These are phyloP conservation scores for Candida morakotiae DNA, from an alignment of 805 yeast genomes.

Conservation along the genomic window DNA sequence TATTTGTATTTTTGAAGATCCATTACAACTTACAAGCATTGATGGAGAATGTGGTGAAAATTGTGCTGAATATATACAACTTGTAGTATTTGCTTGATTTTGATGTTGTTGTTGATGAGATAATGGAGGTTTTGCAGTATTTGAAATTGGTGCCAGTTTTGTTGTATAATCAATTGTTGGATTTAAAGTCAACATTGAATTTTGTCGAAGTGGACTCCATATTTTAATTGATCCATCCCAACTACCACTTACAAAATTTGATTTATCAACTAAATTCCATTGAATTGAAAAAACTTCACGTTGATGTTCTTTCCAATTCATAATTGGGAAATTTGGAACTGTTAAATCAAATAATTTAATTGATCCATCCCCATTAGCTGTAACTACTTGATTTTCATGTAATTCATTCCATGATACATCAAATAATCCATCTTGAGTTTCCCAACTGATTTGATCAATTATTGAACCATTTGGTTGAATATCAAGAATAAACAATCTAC, in stretches of 20 bases:
- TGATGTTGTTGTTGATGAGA: conserved; percentile 35
- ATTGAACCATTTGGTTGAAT: conserved; percentile 67
- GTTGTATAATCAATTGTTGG: conserved; percentile 23
- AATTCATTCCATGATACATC: conserved; percentile 87
- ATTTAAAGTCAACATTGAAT: conserved; percentile 54
- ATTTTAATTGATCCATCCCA: conserved; percentile 91
- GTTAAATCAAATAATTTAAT: conserved; percentile 76
- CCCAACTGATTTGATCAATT: conserved; percentile 53
- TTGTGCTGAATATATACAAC: conserved; percentile 74
- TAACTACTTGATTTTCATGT: conserved; percentile 81
- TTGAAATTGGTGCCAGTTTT: conserved; percentile 19
- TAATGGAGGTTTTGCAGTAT: conserved; percentile 22
- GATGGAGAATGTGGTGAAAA: conserved; percentile 85
- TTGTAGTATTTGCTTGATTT: conserved; percentile 32
- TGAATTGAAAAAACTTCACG: conserved; percentile 70
- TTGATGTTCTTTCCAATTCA: conserved; percentile 72
- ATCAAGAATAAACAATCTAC: conserved; percentile 67
- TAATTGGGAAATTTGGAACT: conserved; percentile 64
- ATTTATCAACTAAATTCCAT: conserved; percentile 71
- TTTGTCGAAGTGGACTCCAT: conserved; percentile 63
- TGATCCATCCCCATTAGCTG: conserved; percentile 89
- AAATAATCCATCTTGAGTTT: conserved; percentile 91
- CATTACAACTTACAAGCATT: conserved; percentile 64
- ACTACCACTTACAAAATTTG: conserved; percentile 68
- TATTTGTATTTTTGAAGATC: conserved; percentile 66